A percentile compares a stretch with the other conserved stretches of the same genome.
Conservation (phyloP, 192 early-diverging fungal species). For the Entophlyctis luteolus region DNA sequence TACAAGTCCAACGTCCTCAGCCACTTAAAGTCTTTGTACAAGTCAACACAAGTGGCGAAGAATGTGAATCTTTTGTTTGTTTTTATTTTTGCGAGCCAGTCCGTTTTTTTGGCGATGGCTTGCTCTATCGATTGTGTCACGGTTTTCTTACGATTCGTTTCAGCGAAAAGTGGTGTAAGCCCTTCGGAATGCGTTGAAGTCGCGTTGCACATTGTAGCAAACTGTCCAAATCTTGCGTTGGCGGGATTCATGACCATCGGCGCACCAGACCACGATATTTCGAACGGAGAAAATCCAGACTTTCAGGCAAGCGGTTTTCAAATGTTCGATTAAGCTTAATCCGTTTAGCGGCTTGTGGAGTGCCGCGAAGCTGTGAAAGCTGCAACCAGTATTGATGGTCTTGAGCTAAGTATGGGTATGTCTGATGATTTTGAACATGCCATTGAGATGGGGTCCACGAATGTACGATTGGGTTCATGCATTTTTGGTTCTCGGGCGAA, state of each 20-base stretch:
- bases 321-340: neutral
- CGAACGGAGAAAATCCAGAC: constrained; percentile 63
- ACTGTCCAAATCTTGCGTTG: constrained; percentile 67
- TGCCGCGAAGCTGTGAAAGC: constrained; percentile 1
- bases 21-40: constrained; percentile 84
- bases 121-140: neutral
- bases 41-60: constrained; percentile 92
- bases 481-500: constrained; percentile 73
- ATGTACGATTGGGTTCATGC: constrained; percentile 86
- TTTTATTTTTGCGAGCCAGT: neutral
- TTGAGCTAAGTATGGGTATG: constrained; percentile 98
- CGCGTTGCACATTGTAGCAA: constrained; percentile 58
- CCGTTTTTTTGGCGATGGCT: neutral
- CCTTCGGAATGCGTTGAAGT: constrained; percentile 51
- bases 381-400: constrained; percentile 11
- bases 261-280: constrained; percentile 52
- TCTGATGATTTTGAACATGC: constrained; percentile 88
- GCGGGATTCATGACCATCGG: constrained; percentile 97
- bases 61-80: constrained; percentile 45
- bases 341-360: neutral
- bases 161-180: constrained; percentile 77
- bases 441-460: constrained; percentile 79
- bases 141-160: neutral
- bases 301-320: constrained; percentile 49
- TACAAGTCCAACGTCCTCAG: constrained; percentile 46